Evolutionary conservation across 345 rosid genomes (phyloP).

Genomic region (Populus deltoides): DNA sequence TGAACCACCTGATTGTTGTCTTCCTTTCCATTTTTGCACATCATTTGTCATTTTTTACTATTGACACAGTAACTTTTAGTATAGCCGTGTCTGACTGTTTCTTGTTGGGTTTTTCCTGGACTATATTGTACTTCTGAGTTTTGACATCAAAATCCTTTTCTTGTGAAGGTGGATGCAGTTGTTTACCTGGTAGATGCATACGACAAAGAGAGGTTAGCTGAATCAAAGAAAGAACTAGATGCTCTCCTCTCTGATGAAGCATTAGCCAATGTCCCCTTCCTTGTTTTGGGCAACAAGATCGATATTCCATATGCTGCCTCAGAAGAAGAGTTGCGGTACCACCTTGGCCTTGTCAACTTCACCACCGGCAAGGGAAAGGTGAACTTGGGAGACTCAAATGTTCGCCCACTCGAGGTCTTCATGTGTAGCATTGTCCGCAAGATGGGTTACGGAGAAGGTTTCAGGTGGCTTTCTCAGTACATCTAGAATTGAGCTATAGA

Average conservation of each 20-base stretch:
- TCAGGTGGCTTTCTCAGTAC: conserved; percentile 75
- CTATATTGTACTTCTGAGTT: neutral
- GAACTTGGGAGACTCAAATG: conserved; percentile 41
- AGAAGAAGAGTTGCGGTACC: conserved; percentile 61
- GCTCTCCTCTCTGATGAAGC: conserved; percentile 64
- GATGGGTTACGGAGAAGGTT: conserved; percentile 81
- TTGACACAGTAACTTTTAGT: neutral
- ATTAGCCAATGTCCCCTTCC: conserved; percentile 56
- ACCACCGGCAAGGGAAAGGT: conserved; percentile 75
- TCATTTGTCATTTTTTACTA: neutral
- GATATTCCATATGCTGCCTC: conserved; percentile 74
- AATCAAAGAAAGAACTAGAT: conserved; percentile 61
- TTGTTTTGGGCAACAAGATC: conserved; percentile 67
- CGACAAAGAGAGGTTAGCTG: conserved; percentile 60
- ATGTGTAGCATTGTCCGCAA: conserved; percentile 79
- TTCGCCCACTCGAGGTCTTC: conserved; percentile 67
- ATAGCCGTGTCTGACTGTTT: neutral
- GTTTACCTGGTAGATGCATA: conserved; percentile 70
- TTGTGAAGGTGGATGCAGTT: conserved; percentile 62
- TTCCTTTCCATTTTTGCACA: neutral
- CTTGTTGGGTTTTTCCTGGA: neutral
- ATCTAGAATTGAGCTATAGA: conserved; percentile 38
- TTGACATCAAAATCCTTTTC: conserved; percentile 1
- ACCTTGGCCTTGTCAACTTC: conserved; percentile 64
- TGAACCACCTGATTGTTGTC: neutral